Evolutionary conservation across 129 eudicot species (phyloP).

Genomic region (Tagetes patula): DNA sequence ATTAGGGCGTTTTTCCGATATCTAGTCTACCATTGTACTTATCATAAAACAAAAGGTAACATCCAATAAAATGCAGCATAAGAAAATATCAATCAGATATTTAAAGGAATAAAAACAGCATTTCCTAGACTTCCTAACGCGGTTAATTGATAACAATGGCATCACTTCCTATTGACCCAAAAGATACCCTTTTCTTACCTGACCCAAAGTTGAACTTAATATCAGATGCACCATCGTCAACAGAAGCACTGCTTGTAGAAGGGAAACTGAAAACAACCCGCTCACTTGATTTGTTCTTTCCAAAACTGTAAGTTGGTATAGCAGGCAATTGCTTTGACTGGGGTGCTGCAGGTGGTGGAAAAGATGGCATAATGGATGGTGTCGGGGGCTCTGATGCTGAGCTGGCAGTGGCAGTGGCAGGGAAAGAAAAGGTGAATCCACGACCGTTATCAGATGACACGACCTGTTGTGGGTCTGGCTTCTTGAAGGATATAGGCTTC

Average conservation of each 20-base stretch:
- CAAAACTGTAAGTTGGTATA: constrained; percentile 62
- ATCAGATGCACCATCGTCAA: constrained; percentile 45
- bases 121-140: constrained; percentile 12
- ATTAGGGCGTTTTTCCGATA: no score
- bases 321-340: constrained; percentile 37
- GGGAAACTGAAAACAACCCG: constrained; percentile 69
- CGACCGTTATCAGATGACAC: constrained; percentile 44
- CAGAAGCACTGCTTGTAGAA: constrained; percentile 50
- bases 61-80: constrained; percentile 14
- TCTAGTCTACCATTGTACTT: background rate
- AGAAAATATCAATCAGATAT: constrained; percentile 14
- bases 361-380: constrained; percentile 71
- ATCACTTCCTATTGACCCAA: constrained; percentile 49
- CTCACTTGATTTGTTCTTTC: constrained; percentile 45
- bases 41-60: background rate
- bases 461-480: constrained; percentile 43
- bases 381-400: constrained; percentile 79
- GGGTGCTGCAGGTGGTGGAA: constrained; percentile 30
- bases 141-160: constrained; percentile 38
- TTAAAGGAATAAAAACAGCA: background rate
- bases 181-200: constrained; percentile 57
- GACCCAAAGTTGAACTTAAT: constrained; percentile 78
- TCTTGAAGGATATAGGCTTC: constrained; percentile 55
- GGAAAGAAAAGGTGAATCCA: constrained; percentile 74
- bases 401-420: constrained; percentile 51